phyloP scores from a whole-genome alignment of 306 rosid genomes.

The Styphnolobium japonicum region DNA sequence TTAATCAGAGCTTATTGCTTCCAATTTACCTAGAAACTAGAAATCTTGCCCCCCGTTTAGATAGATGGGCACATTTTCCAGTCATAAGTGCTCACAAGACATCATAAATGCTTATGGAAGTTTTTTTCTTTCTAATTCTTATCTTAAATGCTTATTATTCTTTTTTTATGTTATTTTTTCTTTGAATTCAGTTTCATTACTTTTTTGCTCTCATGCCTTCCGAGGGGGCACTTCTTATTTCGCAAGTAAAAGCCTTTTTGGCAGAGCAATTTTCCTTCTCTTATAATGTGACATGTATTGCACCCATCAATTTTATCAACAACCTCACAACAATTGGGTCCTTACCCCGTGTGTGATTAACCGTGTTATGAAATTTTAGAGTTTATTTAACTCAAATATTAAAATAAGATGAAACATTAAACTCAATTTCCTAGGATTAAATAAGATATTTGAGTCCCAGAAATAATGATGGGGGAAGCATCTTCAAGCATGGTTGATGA shows the following conservation, averaged over 20 bases:
- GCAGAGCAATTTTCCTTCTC: neutral
- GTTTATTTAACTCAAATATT: neutral
- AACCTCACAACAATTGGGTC: neutral
- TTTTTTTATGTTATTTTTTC: neutral
- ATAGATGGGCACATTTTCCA: neutral
- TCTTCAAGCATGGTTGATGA: neutral
- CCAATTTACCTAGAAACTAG: neutral
- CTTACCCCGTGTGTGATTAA: neutral
- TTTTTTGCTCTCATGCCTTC: neutral
- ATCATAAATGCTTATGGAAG: neutral
- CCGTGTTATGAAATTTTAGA: neutral
- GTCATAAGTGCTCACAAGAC: neutral
- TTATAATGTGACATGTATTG: neutral
- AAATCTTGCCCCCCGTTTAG: neutral
- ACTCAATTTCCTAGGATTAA: neutral
- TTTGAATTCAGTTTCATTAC: neutral
- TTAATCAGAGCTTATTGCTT: neutral
- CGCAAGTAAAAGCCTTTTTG: neutral
- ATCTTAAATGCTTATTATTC: neutral
- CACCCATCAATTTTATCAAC: neutral
- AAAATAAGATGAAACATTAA: neutral
- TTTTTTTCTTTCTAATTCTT: neutral
- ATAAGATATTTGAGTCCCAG: neutral
- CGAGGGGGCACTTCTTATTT: no score
- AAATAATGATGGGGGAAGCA: neutral